phyloP scores from a whole-genome alignment of 257 asterid genomes.

The Eustoma russellianum region DNA sequence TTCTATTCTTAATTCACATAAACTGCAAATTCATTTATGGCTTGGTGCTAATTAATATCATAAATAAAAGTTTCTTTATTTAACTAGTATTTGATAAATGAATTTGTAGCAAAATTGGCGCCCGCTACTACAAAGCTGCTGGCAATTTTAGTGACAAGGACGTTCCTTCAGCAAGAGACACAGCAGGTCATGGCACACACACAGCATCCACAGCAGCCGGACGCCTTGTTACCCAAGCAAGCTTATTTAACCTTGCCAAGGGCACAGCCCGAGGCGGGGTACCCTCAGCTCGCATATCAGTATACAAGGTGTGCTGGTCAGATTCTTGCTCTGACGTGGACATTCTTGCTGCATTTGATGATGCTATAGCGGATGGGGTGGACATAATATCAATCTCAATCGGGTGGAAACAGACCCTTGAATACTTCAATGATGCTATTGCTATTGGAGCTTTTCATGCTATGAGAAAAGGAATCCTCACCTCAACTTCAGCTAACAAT shows the following conservation, averaged over 20 bases:
- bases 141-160: conserved; percentile 5
- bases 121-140: conserved; percentile 30
- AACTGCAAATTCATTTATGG: no score
- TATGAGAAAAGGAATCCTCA: no score
- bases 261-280: conserved; percentile 14
- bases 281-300: conserved; percentile 10
- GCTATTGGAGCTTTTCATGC: no score
- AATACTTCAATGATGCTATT: no score
- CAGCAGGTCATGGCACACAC: conserved; percentile 60
- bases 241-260: conserved; percentile 9
- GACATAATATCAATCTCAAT: no score
- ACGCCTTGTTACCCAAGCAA: conserved; percentile 5
- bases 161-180: conserved; percentile 41
- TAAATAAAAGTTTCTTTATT: no score
- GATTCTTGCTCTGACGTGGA: conserved; percentile 8
- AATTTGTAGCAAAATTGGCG: conserved; percentile 18
- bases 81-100: neutral
- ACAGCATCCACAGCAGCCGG: conserved; percentile 59
- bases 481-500: no score
- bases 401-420: no score
- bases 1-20: no score
- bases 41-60: no score
- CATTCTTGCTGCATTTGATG: conserved; percentile 9
- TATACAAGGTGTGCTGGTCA: conserved; percentile 17
- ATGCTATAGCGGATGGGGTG: neutral